phyloP scores from a whole-genome alignment of 164 flowering plant genomes.

The Annona cherimola region DNA sequence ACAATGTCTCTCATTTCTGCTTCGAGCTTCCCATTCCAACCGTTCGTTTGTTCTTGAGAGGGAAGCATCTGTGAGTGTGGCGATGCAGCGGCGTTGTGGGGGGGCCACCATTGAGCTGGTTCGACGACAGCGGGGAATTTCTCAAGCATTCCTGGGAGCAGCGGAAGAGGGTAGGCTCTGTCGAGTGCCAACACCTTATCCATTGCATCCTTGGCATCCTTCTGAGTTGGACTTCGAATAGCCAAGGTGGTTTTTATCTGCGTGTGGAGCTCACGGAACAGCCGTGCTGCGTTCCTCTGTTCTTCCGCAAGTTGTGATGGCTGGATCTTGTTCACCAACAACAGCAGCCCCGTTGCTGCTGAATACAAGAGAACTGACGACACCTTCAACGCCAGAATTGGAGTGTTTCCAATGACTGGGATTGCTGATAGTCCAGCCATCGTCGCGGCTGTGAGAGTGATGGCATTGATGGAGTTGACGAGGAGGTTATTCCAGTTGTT shows the following conservation, averaged over 20 bases:
- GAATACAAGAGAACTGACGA: conserved; percentile 40
- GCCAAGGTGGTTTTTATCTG: conserved; percentile 38
- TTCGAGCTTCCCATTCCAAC: conserved; percentile 49
- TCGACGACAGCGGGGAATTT: conserved; percentile 43
- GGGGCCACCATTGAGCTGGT: conserved; percentile 45
- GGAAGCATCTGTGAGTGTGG: background rate
- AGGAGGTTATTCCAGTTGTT: conserved; percentile 51
- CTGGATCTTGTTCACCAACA: conserved; percentile 63
- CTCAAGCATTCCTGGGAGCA: conserved; percentile 44
- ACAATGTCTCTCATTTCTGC: conserved; percentile 44
- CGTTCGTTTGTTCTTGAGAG: background rate
- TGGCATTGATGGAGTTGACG: conserved; percentile 33
- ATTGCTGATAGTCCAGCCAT: conserved; percentile 52
- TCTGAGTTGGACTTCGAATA: conserved; percentile 16
- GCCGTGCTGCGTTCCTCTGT: conserved; percentile 55
- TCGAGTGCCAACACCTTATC: conserved; percentile 43
- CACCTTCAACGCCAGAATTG: conserved; percentile 33
- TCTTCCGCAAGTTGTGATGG: conserved; percentile 82
- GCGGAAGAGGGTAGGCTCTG: conserved; percentile 49
- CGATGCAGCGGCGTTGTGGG: background rate
- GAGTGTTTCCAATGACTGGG: conserved; percentile 32
- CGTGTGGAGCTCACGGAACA: conserved; percentile 47
- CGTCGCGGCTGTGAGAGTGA: conserved; percentile 42
- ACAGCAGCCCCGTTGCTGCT: conserved; percentile 54
- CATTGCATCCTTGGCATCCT: conserved; percentile 28